Evolutionary conservation across 2,329 filamentous ascomycete species (phyloP).

Genomic region (Curvularia spicifera): DNA sequence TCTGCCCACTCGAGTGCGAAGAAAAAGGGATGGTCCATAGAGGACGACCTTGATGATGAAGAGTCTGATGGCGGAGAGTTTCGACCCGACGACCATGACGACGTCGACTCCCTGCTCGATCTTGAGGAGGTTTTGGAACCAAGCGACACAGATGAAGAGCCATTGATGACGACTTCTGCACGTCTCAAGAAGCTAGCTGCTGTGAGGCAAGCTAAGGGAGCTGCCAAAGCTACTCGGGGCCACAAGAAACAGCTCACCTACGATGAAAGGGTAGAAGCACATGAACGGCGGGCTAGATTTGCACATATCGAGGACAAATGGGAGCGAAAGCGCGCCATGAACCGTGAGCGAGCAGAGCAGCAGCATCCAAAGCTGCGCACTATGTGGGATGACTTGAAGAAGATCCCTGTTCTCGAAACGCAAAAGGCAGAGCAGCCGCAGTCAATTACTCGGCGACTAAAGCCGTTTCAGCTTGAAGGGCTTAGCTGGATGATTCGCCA

Average conservation of each 20-base stretch:
- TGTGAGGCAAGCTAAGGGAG: slow-evolving; percentile 16
- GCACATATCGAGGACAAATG: slow-evolving; percentile 48
- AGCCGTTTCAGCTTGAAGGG: slow-evolving; percentile 92
- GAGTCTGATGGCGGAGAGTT: slow-evolving; percentile 41
- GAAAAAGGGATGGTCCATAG: slow-evolving; percentile 20
- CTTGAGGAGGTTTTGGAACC: slow-evolving; percentile 24
- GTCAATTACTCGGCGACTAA: slow-evolving; percentile 81
- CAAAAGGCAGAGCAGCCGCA: slow-evolving; percentile 72
- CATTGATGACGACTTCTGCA: slow-evolving; percentile 30
- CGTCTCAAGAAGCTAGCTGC: slow-evolving; percentile 25
- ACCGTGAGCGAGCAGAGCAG: slow-evolving; percentile 70
- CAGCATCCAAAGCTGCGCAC: slow-evolving; percentile 79
- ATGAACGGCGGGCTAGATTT: slow-evolving; percentile 31
- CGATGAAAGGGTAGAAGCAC: slow-evolving; percentile 31
- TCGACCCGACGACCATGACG: slow-evolving; percentile 33
- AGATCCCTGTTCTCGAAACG: slow-evolving; percentile 69
- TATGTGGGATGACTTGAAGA: slow-evolving; percentile 83
- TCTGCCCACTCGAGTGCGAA: slow-evolving; percentile 30
- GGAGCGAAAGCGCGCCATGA: slow-evolving; percentile 58
- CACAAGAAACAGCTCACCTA: slow-evolving; percentile 37
- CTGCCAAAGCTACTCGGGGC: slow-evolving; percentile 20
- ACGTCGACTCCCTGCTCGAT: slow-evolving; percentile 29
- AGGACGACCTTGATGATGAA: slow-evolving; percentile 29
- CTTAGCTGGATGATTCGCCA: slow-evolving; percentile 93
- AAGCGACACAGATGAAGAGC: slow-evolving; percentile 40